A percentile compares a stretch with the other conserved stretches of the same genome.
Evolutionary conservation across 495 filamentous ascomycete genomes (phyloP).

Genomic region (Parathielavia appendiculata): DNA sequence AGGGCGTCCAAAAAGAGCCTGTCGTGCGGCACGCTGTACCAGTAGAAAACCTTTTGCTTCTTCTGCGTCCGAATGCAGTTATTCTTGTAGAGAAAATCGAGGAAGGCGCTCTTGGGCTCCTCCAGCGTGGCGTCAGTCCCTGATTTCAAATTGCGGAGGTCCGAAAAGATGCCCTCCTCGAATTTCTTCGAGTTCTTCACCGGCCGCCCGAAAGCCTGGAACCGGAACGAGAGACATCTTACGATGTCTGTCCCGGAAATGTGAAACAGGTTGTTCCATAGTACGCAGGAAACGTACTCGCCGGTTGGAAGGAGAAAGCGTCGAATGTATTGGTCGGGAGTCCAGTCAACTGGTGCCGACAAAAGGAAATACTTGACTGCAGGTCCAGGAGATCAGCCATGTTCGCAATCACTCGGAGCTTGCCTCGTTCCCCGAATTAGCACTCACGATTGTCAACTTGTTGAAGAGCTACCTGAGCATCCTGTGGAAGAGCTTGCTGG

Average conservation of each 20-base stretch:
- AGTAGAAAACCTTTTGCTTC: conserved; percentile 99
- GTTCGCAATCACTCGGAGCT: too few species aligned
- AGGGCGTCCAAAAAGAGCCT: conserved; percentile 94
- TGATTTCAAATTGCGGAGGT: conserved; percentile 94
- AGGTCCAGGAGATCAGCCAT: conserved; percentile 14
- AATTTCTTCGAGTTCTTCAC: conserved; percentile 99
- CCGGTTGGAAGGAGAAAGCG: conserved; percentile 92
- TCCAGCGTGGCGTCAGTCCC: conserved; percentile 98
- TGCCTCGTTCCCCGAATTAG: background rate
- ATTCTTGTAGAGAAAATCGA: conserved; percentile 99
- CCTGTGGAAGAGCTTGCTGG: conserved; percentile 90
- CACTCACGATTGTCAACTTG: conserved; percentile 96
- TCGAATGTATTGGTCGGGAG: conserved; percentile 90
- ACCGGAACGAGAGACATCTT: conserved; percentile 94
- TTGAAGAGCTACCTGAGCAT: conserved; percentile 94
- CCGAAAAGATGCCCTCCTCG: conserved; percentile 98
- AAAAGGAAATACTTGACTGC: conserved; percentile 99
- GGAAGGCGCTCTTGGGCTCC: conserved; percentile 95
- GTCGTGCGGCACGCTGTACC: conserved; percentile 99
- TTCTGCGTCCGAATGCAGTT: conserved; percentile 99
- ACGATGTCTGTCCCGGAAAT: conserved; percentile 99
- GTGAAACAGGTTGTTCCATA: conserved; percentile 98
- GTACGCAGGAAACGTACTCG: conserved; percentile 96
- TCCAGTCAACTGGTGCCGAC: conserved; percentile 97
- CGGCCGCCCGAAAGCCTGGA: conserved; percentile 95